Evolutionary conservation across 2,329 filamentous ascomycete species (phyloP).

Genomic region (Corinectria fuckeliana): DNA sequence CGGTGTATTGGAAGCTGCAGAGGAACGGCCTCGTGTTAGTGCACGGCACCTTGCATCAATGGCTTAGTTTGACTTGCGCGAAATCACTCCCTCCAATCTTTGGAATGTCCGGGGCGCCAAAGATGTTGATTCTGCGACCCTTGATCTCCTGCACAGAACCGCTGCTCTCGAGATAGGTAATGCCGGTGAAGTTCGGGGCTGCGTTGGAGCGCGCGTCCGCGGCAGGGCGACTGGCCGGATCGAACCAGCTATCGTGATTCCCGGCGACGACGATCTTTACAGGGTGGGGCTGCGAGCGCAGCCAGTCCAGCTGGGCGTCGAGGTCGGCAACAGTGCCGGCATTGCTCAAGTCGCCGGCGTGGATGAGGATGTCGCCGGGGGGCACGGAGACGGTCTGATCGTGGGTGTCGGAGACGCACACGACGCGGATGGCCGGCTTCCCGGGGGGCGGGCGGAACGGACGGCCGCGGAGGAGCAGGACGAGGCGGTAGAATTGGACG

Average conservation of each 20-base stretch:
- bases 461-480: slow-evolving; percentile 71
- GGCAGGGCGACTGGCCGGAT: slow-evolving; percentile 64
- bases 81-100: slow-evolving; percentile 73
- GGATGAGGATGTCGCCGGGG: slow-evolving; percentile 83
- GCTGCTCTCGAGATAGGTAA: slow-evolving; percentile 79
- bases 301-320: slow-evolving; percentile 85
- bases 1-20: slow-evolving; percentile 73
- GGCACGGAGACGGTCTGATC: slow-evolving; percentile 68
- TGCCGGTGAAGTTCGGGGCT: slow-evolving; percentile 67
- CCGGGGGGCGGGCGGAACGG: slow-evolving; percentile 65
- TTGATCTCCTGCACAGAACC: slow-evolving; percentile 68
- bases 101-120: slow-evolving; percentile 83
- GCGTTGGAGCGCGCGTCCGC: slow-evolving; percentile 61
- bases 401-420: slow-evolving; percentile 93
- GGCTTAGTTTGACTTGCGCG: slow-evolving; percentile 51
- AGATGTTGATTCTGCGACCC: slow-evolving; percentile 64
- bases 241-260: slow-evolving; percentile 90
- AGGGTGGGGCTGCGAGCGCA: slow-evolving; percentile 73
- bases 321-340: slow-evolving; percentile 75
- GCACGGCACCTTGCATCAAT: not conserved
- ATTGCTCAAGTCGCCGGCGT: slow-evolving; percentile 85
- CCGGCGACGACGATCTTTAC: slow-evolving; percentile 86
- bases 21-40: slow-evolving; percentile 13
- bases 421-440: slow-evolving; percentile 70
- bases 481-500: slow-evolving; percentile 65